Conservation (phyloP, 805 yeast species). For the Candida tallmaniae region DNA sequence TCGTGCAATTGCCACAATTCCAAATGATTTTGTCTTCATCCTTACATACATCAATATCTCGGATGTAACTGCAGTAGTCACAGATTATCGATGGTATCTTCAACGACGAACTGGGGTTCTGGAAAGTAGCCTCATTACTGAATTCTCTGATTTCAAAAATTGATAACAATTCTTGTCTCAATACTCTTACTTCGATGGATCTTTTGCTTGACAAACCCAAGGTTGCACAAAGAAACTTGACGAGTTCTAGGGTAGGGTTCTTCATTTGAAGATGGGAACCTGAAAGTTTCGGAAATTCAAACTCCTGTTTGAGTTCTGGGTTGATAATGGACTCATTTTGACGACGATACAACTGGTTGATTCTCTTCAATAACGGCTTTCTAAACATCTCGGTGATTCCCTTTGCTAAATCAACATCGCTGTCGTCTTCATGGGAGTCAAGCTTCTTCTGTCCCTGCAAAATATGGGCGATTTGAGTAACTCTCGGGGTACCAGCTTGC, state of each 20-base stretch:
- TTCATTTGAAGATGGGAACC: constrained; percentile 59
- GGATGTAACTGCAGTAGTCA: constrained; percentile 67
- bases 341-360: constrained; percentile 57
- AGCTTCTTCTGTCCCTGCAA: constrained; percentile 39
- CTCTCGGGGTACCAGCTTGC: constrained; percentile 49
- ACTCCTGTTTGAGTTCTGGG: constrained; percentile 59
- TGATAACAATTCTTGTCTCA: constrained; percentile 69
- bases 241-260: constrained; percentile 77
- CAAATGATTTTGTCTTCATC: constrained; percentile 52
- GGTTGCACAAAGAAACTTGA: constrained; percentile 70
- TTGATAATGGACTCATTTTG: constrained; percentile 73
- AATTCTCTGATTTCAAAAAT: constrained; percentile 83
- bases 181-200: constrained; percentile 64
- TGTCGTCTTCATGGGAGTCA: constrained; percentile 16
- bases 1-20: constrained; percentile 65
- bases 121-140: constrained; percentile 66
- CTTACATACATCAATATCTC: constrained; percentile 80
- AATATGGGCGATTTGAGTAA: constrained; percentile 62
- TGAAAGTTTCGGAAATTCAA: constrained; percentile 69
- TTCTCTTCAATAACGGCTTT: constrained; percentile 60
- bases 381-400: constrained; percentile 57
- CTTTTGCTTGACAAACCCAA: constrained; percentile 61
- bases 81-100: constrained; percentile 68
- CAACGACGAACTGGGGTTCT: constrained; percentile 70
- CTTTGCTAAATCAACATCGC: constrained; percentile 24